These are phyloP conservation scores for Cyclospora cayetanensis DNA, from an alignment of 169 alveolate species.

Conservation along the genomic window DNA sequence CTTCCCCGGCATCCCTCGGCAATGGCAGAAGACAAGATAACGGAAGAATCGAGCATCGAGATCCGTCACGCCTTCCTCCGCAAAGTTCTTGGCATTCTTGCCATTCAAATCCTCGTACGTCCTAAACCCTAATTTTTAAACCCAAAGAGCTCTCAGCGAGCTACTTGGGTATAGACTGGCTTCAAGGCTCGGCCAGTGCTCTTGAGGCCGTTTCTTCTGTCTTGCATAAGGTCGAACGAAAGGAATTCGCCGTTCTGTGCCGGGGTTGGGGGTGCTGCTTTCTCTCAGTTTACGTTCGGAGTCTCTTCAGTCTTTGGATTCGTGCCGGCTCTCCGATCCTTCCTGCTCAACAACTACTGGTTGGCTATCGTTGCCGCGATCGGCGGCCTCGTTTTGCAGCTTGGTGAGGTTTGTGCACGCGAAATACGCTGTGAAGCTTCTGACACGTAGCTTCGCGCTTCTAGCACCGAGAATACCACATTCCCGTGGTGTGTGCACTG, in stretches of 20 bases:
- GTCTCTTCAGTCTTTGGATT: slow-evolving; percentile 28
- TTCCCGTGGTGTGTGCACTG: no score
- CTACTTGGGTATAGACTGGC: background rate
- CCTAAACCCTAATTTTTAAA: slow-evolving; percentile 35
- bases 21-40: background rate
- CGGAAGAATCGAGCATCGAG: slow-evolving; percentile 8
- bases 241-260: no score
- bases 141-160: slow-evolving; percentile 16
- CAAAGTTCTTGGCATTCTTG: slow-evolving; percentile 59
- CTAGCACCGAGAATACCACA: no score
- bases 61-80: slow-evolving; percentile 74
- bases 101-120: slow-evolving; percentile 49
- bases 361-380: background rate
- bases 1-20: background rate
- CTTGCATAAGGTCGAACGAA: no score
- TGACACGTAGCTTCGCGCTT: no score
- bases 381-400: background rate
- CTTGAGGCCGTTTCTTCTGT: no score
- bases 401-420: background rate
- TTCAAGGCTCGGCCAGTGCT: no score
- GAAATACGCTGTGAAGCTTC: no score
- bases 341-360: slow-evolving; percentile 36
- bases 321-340: slow-evolving; percentile 17
- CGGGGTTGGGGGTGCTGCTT: background rate
- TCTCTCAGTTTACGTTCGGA: slow-evolving; percentile 55